Conservation (phyloP, 495 filamentous ascomycete species). For the Schizothecium vesticola region DNA sequence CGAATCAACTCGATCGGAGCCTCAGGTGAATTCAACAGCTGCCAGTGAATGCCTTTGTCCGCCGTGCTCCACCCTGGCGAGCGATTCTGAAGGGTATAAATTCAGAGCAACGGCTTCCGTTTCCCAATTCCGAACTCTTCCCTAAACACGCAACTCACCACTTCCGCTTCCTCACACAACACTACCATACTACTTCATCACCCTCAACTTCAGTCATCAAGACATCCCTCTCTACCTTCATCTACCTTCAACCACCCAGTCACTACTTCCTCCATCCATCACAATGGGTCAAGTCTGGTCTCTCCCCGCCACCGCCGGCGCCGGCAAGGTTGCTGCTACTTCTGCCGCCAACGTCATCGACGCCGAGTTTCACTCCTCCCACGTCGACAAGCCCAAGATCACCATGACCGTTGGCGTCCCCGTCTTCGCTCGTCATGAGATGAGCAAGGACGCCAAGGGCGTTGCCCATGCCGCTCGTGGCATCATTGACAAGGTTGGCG, state of each 20-base stretch:
- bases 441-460: neutral
- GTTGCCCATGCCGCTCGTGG: neutral
- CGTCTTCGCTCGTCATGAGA: neutral
- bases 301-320: neutral
- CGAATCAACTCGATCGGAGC: too few species aligned
- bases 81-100: neutral
- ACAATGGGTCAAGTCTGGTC: neutral
- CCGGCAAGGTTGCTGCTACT: neutral
- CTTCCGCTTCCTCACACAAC: neutral
- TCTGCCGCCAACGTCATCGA: neutral
- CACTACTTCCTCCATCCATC: neutral
- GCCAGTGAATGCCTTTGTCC: neutral
- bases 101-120: neutral
- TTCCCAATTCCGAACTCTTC: neutral
- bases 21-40: neutral
- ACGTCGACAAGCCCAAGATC: neutral
- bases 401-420: neutral
- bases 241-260: neutral
- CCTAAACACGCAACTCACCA: neutral
- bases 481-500: neutral
- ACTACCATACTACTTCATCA: neutral
- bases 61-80: neutral
- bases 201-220: neutral
- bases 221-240: neutral
- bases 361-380: neutral